Base-by-base conservation (phyloP, 2,329 filamentous ascomycete species). In the Microdochium trichocladiopsis region DNA sequence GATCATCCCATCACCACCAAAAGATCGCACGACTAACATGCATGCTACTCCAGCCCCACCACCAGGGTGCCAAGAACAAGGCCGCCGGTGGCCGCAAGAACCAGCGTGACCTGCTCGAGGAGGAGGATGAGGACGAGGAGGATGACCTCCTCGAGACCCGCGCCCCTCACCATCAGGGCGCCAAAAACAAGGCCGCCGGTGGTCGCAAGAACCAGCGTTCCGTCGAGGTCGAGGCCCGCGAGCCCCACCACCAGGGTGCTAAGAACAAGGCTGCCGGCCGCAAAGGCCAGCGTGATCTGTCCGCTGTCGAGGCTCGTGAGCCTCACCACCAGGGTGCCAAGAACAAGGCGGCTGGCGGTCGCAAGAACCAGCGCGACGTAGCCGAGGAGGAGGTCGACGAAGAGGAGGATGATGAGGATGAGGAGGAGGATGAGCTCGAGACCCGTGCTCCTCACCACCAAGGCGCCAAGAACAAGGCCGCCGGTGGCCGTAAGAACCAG, bases 151-250 rank as follows among this genome's bases (percentile, higher is more conserved):
- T 45, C 10, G 41, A 45, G 6, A 22, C 41, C 41, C 41, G 41
- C 5, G 50, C 48, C 6, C 50, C 37, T 28, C 48, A 55, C 37
- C 48, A 55, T 37, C 47, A 50, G 22, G 50, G 49, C 24, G 45
- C 36, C 18, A 51, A 53, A 25, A 49, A 28, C 45, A 53, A 54
- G 22, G 52, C 31, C 16, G n/a, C n/a, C n/a, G n/a, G n/a, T n/a
- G n/a, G n/a, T n/a, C n/a, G n/a, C n/a, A n/a, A n/a, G n/a, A n/a
- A n/a, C n/a, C n/a, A n/a, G n/a, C n/a, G n/a, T n/a, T n/a, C n/a
- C n/a, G n/a, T n/a, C n/a, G n/a, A n/a, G n/a, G n/a, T n/a, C n/a
- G n/a, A n/a, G n/a, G n/a, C n/a, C n/a, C n/a, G n/a, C n/a, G 33
- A 37, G 33, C 33, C 33, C 14, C 33, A 37, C 33, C 33, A 37